Base-by-base conservation (phyloP, 225 moss, liverwort and hornwort species). In the Pleurozium schreberi region DNA sequence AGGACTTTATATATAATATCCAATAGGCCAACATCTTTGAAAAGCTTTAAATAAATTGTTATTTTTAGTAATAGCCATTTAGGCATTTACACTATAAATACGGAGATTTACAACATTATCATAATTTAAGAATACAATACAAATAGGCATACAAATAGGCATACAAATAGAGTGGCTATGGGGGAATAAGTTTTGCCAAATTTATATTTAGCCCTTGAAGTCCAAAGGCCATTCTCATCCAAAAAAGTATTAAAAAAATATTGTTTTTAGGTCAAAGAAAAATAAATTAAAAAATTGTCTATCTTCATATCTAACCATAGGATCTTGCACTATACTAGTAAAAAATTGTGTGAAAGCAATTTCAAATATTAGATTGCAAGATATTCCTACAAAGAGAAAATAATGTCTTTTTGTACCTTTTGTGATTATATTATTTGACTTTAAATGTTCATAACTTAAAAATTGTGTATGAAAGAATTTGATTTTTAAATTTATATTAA, bases 241-340 rank as follows among this genome's bases (percentile, higher is more conserved):
- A 43, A 20, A 67, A 68, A 68, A 8, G 7, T 7, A 9, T 16
- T 42, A 26, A 27, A 43, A 43, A 27, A 5, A n/a, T 42, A 9
- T 5, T 12, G 16, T 27, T 70, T 43, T 3, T 71, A 43, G 8
- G 0, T 0, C 15, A 27, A 70, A 70, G 11, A 26, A 0, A 0
- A 70, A 26, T 5, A 42, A 68, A 26, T 26, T 15, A 42, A 42
- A 26, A 8, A 15, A 9, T 6, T n/a, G 6, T 12, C 2, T 42
- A 9, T 42, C 27, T 25, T 70, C 15, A 26, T 71, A 71, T 71
- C 4, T 43, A 43, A 71, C 3, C 1, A 5, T 5, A 14, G 8
- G 15, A 70, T 14, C 15, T 70, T 42, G 8, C 9, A 26, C 4
- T 45, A 28, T 2, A 45, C 5, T 28, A 45, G 18, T 28, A 45